phyloP scores from a whole-genome alignment of 176 grass and related monocot genomes.

The Cenchrus americanus region DNA sequence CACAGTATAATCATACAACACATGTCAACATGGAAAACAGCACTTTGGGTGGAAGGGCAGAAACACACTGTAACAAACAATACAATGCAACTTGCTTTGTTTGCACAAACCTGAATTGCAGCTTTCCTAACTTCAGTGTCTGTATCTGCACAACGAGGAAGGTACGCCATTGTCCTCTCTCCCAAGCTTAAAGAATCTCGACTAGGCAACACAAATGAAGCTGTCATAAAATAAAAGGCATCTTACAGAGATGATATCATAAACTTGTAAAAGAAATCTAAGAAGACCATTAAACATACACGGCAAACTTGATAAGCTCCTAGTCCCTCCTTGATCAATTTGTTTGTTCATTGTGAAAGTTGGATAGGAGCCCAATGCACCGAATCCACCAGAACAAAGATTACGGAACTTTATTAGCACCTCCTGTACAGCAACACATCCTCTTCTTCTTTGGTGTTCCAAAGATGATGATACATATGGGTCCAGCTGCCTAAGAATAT shows the following conservation, averaged over 20 bases:
- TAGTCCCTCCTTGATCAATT: constrained; percentile 61
- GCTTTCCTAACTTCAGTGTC: constrained; percentile 77
- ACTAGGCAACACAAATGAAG: constrained; percentile 93
- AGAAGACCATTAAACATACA: constrained; percentile 62
- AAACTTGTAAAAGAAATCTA: not conserved
- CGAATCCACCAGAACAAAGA: constrained; percentile 88
- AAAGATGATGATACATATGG: constrained; percentile 77
- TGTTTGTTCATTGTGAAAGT: constrained; percentile 62
- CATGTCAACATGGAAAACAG: constrained; percentile 14
- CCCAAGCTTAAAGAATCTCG: constrained; percentile 88
- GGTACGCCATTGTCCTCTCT: constrained; percentile 89
- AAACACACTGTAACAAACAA: constrained; percentile 22
- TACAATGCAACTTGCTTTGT: constrained; percentile 13
- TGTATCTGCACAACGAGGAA: constrained; percentile 91
- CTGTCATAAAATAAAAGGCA: constrained; percentile 54
- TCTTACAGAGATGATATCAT: constrained; percentile 32
- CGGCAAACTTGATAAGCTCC: constrained; percentile 80
- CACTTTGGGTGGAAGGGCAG: not conserved
- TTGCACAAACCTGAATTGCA: constrained; percentile 80
- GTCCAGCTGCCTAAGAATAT: constrained; percentile 98
- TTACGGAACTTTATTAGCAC: constrained; percentile 80
- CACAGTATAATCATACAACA: constrained; percentile 22
- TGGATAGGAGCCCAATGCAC: constrained; percentile 63
- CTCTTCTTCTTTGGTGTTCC: constrained; percentile 94
- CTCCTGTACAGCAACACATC: constrained; percentile 87